Base-by-base conservation (phyloP, 768 basidiomycete genomes). In the Boletales sp. region DNA sequence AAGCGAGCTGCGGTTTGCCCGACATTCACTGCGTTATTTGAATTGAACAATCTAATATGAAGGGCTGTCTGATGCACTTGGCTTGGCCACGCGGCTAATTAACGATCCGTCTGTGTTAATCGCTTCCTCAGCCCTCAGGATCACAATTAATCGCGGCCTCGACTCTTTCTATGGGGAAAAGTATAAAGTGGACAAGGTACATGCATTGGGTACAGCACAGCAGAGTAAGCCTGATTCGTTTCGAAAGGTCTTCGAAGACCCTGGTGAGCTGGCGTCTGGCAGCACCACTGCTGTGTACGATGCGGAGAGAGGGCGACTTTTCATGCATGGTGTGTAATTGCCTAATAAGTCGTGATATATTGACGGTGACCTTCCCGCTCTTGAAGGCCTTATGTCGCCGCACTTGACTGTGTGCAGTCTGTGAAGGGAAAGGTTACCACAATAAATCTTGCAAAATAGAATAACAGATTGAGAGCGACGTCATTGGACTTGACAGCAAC, bases 221-320 rank as follows among this genome's bases (percentile, higher is more conserved):
- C 14, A 8, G 10, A n/a, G n/a, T 11, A 14, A n/a, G 12, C 8
- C 36, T 51, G 53, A 57, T 36, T 44, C 41, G 38, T 59, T 51
- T 32, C 39, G 5, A 13, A 54, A 87, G 83, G 72, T 79, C 10
- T 87, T 89, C 50, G 82, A 87, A 62, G 84, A 89, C 62, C 72
- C 82, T 50, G 86, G 87, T 9, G 67, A 61, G 4, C 44, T 84
- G 21, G 77, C 79, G 11, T 78, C 79, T 14, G 81, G 76, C 8
- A 69, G 74, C 33, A 90, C 87, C 2, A 70, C 76, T 2, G 83
- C 68, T 3, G 81, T 72, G 14, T 77, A 83, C 56, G 83, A 86
- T 57, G 64, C 76, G 3, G 57, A 74, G 55, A 70, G 80, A 42
- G 65, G 68, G 17, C 71, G 58, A 33, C 58, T 88, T 17, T 88